Evolutionary conservation across 495 filamentous ascomycete species (phyloP).

Genomic region (Neurospora tetraspora): DNA sequence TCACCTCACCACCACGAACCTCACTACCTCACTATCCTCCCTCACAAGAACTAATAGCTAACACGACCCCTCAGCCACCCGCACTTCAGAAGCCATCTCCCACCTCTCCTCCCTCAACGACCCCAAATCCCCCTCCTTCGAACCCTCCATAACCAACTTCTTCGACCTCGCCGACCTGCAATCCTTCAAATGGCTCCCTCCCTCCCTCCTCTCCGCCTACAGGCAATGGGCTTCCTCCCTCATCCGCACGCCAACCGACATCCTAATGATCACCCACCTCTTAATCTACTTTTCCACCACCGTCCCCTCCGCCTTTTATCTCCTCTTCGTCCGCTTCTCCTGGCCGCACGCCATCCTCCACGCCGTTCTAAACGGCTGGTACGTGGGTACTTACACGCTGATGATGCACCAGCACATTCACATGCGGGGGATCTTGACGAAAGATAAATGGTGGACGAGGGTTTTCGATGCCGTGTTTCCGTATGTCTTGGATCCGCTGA

Average conservation of each 20-base stretch:
- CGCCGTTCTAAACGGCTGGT: conserved; percentile 49
- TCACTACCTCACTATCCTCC: background rate
- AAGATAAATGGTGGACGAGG: conserved; percentile 28
- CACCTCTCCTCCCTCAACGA: conserved; percentile 35
- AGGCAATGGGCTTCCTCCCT: conserved; percentile 15
- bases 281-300: conserved; percentile 59
- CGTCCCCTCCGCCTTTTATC: conserved; percentile 50
- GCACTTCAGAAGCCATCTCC: background rate
- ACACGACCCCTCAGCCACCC: background rate
- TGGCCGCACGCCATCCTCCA: conserved; percentile 57
- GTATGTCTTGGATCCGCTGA: conserved; percentile 62
- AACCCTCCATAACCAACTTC: conserved; percentile 31
- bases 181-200: background rate
- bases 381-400: conserved; percentile 62
- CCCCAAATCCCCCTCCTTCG: conserved; percentile 24
- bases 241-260: conserved; percentile 22
- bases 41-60: background rate
- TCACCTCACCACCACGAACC: background rate
- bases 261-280: conserved; percentile 70
- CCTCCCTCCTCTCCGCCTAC: conserved; percentile 7
- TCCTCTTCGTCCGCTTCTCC: conserved; percentile 53
- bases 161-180: conserved; percentile 20
- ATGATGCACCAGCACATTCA: conserved; percentile 83
- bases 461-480: conserved; percentile 40
- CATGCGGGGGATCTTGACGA: conserved; percentile 54